Conservation (phyloP, 768 basidiomycete genomes). For the Suillus bovinus region DNA sequence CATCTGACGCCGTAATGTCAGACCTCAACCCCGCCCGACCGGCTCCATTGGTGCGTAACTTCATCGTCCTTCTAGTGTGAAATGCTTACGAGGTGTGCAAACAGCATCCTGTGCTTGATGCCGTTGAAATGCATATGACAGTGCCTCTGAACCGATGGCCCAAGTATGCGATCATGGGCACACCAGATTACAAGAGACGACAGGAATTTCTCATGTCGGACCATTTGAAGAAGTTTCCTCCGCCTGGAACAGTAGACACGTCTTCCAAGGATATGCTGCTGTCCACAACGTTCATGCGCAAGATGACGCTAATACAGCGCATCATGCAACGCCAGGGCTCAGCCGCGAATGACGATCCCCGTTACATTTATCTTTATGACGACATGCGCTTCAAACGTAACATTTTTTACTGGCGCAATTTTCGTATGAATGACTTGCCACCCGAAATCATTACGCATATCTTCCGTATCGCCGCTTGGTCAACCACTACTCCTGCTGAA, state of each 20-base stretch:
- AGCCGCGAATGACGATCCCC: neutral
- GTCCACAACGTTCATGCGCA: neutral
- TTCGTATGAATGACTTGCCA: constrained; percentile 64
- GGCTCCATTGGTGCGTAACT: neutral
- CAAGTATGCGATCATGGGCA: constrained; percentile 1
- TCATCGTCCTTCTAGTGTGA: neutral
- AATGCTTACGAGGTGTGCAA: neutral
- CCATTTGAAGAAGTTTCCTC: constrained; percentile 3
- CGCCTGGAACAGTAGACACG: constrained; percentile 3
- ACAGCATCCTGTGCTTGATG: constrained; percentile 7
- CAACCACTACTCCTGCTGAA: constrained; percentile 35
- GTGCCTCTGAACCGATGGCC: neutral
- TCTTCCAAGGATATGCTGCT: neutral
- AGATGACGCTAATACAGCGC: neutral
- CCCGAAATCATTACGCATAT: constrained; percentile 66
- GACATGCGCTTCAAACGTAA: constrained; percentile 19
- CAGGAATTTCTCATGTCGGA: constrained; percentile 2
- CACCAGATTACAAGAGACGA: constrained; percentile 2
- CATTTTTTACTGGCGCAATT: constrained; percentile 41
- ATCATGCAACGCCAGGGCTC: neutral
- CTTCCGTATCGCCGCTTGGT: constrained; percentile 61
- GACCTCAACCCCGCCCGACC: neutral
- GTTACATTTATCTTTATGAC: constrained; percentile 1
- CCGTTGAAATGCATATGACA: constrained; percentile 1
- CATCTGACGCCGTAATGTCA: neutral